Conservation (phyloP, 495 filamentous ascomycete genomes). For the Penicillium arizonense region DNA sequence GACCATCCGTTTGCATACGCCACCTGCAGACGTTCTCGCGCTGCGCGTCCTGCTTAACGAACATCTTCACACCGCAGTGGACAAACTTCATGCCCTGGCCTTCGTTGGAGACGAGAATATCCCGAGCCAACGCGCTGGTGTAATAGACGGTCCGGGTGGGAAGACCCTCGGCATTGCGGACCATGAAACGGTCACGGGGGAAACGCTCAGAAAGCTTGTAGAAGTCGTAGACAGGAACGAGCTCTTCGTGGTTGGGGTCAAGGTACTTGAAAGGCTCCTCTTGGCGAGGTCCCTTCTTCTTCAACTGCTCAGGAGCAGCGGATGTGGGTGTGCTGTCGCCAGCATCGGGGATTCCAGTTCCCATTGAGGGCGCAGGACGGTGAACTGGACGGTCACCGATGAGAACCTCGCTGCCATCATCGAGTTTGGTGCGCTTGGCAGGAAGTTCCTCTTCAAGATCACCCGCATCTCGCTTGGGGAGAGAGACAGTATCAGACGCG, state of each 20-base stretch:
- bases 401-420: conserved; percentile 44
- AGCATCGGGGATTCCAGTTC: conserved; percentile 38
- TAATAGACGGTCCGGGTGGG: conserved; percentile 94
- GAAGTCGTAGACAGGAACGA: conserved; percentile 72
- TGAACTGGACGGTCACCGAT: conserved; percentile 51
- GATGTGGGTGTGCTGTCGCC: conserved; percentile 29
- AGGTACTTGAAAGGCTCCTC: conserved; percentile 96
- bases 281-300: conserved; percentile 50
- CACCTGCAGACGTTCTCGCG: conserved; percentile 79
- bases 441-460: conserved; percentile 43
- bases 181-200: conserved; percentile 89
- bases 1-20: conserved; percentile 92
- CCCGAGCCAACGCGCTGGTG: conserved; percentile 76
- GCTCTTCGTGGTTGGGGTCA: conserved; percentile 64
- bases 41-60: conserved; percentile 94
- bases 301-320: conserved; percentile 22
- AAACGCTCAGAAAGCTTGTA: conserved; percentile 81
- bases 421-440: conserved; percentile 45
- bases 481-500: conserved; percentile 16
- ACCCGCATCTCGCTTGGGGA: conserved; percentile 40
- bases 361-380: conserved; percentile 41
- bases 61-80: conserved; percentile 96
- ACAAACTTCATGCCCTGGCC: conserved; percentile 90
- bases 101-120: conserved; percentile 81
- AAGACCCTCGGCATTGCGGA: conserved; percentile 81